A percentile compares a stretch with the other conserved stretches of the same genome.
Conservation (phyloP, 2,329 filamentous ascomycete genomes). For the Fusarium brevicatenulatum region DNA sequence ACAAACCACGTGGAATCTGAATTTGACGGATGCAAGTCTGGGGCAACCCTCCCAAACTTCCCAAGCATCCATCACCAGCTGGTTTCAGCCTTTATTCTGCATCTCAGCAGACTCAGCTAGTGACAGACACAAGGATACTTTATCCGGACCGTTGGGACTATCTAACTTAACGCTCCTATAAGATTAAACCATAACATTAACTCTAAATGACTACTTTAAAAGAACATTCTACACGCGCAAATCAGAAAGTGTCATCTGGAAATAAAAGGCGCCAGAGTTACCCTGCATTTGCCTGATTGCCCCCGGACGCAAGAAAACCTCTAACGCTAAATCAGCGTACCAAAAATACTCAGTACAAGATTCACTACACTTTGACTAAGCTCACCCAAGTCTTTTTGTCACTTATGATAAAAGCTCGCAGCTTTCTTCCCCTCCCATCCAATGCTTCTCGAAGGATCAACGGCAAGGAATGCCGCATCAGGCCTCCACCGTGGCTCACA, state of each 20-base stretch:
- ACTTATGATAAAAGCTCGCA: rapidly evolving
- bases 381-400: background rate
- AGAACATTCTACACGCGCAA: background rate
- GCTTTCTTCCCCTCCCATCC: no score
- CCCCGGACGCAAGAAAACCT: background rate
- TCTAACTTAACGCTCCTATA: background rate
- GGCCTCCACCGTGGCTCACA: background rate
- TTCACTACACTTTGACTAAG: no score
- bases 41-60: background rate
- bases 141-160: background rate
- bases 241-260: background rate
- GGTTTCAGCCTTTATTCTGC: background rate
- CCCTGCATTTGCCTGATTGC: background rate
- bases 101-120: background rate
- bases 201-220: background rate
- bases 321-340: rapidly evolving
- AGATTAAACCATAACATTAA: background rate
- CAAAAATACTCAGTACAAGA: background rate
- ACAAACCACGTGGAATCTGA: background rate
- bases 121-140: background rate
- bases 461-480: constrained; percentile 20
- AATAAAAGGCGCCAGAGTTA: background rate
- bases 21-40: background rate
- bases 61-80: background rate
- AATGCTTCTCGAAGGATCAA: constrained; percentile 22